Conservation (phyloP, 148 eudicot species). For the Chenopodium suecicum region DNA sequence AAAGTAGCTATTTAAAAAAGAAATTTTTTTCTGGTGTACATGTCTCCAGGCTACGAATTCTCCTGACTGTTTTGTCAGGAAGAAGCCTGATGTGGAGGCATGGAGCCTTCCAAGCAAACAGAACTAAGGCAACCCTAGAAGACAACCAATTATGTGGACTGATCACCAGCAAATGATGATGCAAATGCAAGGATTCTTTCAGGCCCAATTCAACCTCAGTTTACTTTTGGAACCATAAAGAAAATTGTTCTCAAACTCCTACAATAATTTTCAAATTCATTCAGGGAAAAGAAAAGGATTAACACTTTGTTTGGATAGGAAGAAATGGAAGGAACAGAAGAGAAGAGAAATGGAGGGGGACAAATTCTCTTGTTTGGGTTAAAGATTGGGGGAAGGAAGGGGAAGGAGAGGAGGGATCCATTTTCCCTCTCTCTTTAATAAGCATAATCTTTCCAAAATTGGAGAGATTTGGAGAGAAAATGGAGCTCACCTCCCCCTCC, state of each 20-base stretch:
- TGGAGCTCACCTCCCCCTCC: too few species aligned
- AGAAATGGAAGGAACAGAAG: too few species aligned
- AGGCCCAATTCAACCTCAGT: not conserved
- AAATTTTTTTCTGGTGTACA: not conserved
- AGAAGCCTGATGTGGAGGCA: not conserved
- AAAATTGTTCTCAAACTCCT: not conserved
- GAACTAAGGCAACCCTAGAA: not conserved
- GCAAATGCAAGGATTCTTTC: not conserved
- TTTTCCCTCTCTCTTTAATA: too few species aligned
- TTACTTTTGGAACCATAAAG: not conserved
- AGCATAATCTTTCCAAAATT: too few species aligned
- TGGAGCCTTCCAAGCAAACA: not conserved
- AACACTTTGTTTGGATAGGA: too few species aligned
- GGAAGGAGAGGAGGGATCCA: too few species aligned
- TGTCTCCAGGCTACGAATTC: not conserved
- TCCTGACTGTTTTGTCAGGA: not conserved
- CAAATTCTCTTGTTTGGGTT: too few species aligned
- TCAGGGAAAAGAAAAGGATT: not conserved
- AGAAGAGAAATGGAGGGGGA: too few species aligned
- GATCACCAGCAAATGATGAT: not conserved
- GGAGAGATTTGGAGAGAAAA: too few species aligned
- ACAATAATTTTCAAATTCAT: not conserved
- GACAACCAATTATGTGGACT: not conserved
- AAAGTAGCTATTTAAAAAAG: not conserved
- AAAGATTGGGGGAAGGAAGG: too few species aligned